Evolutionary conservation across 495 filamentous ascomycete species (phyloP).

Genomic region (Venustampulla echinocandica): DNA sequence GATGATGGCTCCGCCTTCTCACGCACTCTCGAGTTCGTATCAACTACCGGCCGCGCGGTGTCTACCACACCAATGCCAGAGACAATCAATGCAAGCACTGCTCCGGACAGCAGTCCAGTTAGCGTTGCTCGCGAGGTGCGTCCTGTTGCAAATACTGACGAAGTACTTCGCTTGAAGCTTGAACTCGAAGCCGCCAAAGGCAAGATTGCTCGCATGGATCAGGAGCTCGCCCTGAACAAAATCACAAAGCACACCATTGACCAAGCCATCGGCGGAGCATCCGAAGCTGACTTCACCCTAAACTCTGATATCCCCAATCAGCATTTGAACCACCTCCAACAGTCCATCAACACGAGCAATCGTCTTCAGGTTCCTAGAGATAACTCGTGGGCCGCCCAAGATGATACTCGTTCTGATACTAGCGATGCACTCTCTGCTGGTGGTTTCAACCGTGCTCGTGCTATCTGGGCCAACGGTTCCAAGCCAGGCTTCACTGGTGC

Average conservation of each 20-base stretch:
- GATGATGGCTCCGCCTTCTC: constrained; percentile 33
- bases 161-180: constrained; percentile 48
- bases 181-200: constrained; percentile 73
- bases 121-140: constrained; percentile 30
- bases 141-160: constrained; percentile 27
- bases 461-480: constrained; percentile 50
- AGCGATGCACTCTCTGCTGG: constrained; percentile 53
- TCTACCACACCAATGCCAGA: constrained; percentile 49
- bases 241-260: constrained; percentile 68
- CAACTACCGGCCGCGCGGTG: constrained; percentile 30
- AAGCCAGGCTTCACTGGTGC: constrained; percentile 24
- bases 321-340: constrained; percentile 44
- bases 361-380: constrained; percentile 45
- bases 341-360: constrained; percentile 42
- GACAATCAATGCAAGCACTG: constrained; percentile 29
- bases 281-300: constrained; percentile 39
- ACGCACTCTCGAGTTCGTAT: constrained; percentile 32
- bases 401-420: constrained; percentile 59
- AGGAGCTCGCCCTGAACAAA: constrained; percentile 73
- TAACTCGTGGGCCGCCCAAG: constrained; percentile 53
- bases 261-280: constrained; percentile 56
- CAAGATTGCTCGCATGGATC: constrained; percentile 72
- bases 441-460: constrained; percentile 51
- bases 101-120: constrained; percentile 35
- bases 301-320: constrained; percentile 27